These are phyloP conservation scores for Xylaria flabelliformis DNA, from an alignment of 495 filamentous ascomycete genomes.

Conservation along the genomic window DNA sequence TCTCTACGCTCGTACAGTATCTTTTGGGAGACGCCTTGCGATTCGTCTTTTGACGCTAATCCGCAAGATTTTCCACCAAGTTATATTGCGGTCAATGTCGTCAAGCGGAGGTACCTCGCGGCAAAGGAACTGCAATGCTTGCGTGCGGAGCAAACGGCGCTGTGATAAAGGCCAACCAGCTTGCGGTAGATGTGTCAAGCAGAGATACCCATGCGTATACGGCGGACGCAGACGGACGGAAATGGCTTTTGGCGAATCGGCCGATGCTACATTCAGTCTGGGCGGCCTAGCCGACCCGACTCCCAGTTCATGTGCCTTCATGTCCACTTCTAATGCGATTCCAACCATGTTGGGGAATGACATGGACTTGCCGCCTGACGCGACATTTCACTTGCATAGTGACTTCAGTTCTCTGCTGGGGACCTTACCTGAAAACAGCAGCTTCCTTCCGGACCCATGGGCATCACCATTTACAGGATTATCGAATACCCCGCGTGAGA, in stretches of 20 bases:
- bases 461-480: background rate
- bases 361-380: conserved; percentile 8
- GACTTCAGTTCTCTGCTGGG: conserved; percentile 23
- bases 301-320: background rate
- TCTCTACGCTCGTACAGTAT: background rate
- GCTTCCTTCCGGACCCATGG: conserved; percentile 11
- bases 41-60: background rate
- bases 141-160: conserved; percentile 45
- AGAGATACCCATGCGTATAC: conserved; percentile 42
- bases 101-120: conserved; percentile 31
- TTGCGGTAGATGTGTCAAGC: conserved; percentile 44
- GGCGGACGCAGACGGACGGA: conserved; percentile 18
- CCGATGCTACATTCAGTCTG: conserved; percentile 19
- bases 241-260: conserved; percentile 7
- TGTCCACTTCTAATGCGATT: background rate
- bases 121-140: conserved; percentile 49
- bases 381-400: conserved; percentile 22
- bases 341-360: background rate
- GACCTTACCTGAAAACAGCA: conserved; percentile 11
- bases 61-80: background rate
- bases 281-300: conserved; percentile 19
- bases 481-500: background rate
- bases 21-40: too few relatives aligned
- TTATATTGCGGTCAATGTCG: conserved; percentile 23
- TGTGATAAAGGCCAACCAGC: conserved; percentile 46